phyloP scores from a whole-genome alignment of 306 rosid genomes.

The Trifolium subterraneum region DNA sequence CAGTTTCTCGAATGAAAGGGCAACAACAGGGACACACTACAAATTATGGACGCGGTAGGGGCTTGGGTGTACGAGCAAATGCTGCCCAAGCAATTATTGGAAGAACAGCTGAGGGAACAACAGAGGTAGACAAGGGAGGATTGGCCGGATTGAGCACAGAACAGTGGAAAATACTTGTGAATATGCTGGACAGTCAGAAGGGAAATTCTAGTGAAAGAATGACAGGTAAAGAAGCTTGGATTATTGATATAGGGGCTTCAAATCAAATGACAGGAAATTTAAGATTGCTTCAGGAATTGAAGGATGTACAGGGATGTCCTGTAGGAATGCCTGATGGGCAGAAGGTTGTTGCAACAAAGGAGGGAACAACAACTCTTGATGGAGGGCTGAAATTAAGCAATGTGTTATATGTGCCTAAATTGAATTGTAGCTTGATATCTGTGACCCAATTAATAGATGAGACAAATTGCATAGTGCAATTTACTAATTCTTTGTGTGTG shows the following conservation, averaged over 20 bases:
- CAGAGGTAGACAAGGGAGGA: slow-evolving; percentile 1
- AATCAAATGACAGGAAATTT: no score
- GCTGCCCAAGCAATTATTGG: not conserved
- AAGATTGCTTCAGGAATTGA: not conserved
- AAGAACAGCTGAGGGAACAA: not conserved
- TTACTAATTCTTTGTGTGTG: not conserved
- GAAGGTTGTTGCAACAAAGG: not conserved
- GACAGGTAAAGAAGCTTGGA: not conserved
- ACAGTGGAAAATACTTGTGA: not conserved
- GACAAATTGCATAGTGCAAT: not conserved
- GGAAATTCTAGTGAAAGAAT: not conserved
- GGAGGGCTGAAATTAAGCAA: not conserved
- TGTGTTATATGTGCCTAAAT: not conserved
- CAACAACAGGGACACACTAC: not conserved
- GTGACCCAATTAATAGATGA: not conserved
- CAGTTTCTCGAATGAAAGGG: not conserved
- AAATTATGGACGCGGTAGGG: not conserved
- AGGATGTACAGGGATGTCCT: not conserved
- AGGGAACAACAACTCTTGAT: not conserved
- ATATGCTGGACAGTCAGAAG: not conserved
- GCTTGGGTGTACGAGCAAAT: not conserved
- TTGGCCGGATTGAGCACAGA: not conserved
- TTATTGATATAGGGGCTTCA: no score
- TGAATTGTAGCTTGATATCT: not conserved
- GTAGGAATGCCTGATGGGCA: not conserved